Percentiles rank a stretch among this genome's conserved stretches.
These are phyloP conservation scores for Talaromyces borbonicus DNA, from an alignment of 495 filamentous ascomycete species.

Conservation along the genomic window DNA sequence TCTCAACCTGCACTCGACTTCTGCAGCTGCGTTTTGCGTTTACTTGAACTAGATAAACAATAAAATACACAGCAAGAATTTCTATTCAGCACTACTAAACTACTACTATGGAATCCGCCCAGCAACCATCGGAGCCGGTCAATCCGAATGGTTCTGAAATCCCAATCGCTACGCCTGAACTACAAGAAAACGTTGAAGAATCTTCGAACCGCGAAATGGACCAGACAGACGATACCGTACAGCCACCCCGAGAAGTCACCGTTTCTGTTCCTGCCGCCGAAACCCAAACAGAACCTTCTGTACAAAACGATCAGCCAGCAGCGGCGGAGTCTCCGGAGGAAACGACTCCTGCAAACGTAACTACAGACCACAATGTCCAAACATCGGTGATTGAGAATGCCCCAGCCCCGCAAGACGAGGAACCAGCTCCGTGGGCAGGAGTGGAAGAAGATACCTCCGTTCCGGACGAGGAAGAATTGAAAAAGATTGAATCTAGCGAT, in stretches of 20 bases:
- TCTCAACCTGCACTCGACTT: too few species aligned
- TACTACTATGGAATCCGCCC: slow-evolving; percentile 18
- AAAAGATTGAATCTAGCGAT: slow-evolving; percentile 41
- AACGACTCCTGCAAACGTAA: neutral
- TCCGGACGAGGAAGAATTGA: slow-evolving; percentile 51
- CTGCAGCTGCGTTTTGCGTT: neutral
- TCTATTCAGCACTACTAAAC: too few species aligned
- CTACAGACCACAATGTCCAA: slow-evolving; percentile 9
- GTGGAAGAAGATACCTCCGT: slow-evolving; percentile 46
- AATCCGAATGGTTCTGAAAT: neutral
- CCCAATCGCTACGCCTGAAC: neutral
- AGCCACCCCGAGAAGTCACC: slow-evolving; percentile 8
- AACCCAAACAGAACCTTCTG: neutral
- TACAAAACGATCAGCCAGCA: neutral
- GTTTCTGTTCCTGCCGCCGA: neutral
- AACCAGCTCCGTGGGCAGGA: slow-evolving; percentile 40
- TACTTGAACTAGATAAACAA: too few species aligned
- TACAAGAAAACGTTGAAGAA: neutral
- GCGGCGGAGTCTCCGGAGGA: neutral
- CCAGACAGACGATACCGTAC: slow-evolving; percentile 3
- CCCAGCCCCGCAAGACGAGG: slow-evolving; percentile 20
- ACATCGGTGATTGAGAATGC: slow-evolving; percentile 9
- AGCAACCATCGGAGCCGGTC: neutral
- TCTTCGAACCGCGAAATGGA: neutral
- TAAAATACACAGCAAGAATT: too few species aligned